phyloP scores from a whole-genome alignment of 768 basidiomycete genomes.

The Antrodiella citrinella region DNA sequence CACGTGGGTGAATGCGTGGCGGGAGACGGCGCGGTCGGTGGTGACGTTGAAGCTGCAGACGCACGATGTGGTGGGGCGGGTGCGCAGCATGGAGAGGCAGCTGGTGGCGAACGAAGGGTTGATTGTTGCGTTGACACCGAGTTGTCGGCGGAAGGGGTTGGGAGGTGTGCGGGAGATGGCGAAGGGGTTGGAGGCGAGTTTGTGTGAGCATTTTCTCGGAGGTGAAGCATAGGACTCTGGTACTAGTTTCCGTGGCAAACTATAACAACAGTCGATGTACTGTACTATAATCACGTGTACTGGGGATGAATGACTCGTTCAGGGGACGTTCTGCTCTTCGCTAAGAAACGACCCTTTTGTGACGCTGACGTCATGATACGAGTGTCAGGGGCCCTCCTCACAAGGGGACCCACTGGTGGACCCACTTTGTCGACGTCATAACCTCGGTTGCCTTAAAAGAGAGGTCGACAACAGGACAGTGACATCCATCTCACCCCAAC shows the following conservation, averaged over 20 bases:
- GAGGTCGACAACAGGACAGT: background rate
- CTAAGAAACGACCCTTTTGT: too few relatives aligned
- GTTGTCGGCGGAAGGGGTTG: constrained; percentile 29
- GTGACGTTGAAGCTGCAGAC: constrained; percentile 17
- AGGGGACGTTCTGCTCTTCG: too few relatives aligned
- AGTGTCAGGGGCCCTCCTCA: background rate
- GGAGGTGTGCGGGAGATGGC: constrained; percentile 22
- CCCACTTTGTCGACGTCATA: background rate
- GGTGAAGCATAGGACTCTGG: background rate
- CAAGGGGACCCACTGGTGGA: background rate
- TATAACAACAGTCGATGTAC: too few relatives aligned
- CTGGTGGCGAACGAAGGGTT: constrained; percentile 26
- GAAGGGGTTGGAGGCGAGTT: constrained; percentile 12
- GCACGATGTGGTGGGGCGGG: constrained; percentile 29
- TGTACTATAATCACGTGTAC: too few relatives aligned
- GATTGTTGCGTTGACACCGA: constrained; percentile 23
- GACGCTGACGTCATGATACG: background rate
- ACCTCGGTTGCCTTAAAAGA: background rate
- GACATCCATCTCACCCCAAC: background rate
- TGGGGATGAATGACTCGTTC: too few relatives aligned
- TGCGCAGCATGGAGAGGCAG: constrained; percentile 24
- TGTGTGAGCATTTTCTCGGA: constrained; percentile 15
- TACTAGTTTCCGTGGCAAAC: too few relatives aligned
- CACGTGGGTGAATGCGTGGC: constrained; percentile 31
- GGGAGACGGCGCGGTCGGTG: constrained; percentile 19